Percentiles rank a stretch among this genome's conserved stretches.
Evolutionary conservation across 805 yeast genomes (phyloP).

Genomic region (Blastobotrys muscicola): DNA sequence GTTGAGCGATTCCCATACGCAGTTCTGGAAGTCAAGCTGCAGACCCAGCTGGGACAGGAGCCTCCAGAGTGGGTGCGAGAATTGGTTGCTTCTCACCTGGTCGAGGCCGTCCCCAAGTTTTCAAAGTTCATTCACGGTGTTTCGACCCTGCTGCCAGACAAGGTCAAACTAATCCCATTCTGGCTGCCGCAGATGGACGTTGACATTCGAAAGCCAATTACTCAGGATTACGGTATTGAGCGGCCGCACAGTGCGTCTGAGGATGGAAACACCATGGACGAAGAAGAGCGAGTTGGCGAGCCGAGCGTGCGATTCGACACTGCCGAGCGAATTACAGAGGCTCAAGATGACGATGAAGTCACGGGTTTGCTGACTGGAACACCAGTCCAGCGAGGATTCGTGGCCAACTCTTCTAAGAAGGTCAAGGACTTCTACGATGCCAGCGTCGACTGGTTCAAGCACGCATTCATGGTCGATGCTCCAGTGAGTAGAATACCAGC

Average conservation of each 20-base stretch:
- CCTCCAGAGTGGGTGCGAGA: constrained; percentile 98
- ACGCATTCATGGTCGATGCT: constrained; percentile 35
- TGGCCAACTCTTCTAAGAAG: constrained; percentile 9
- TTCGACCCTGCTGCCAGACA: constrained; percentile 81
- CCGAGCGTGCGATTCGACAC: constrained; percentile 2
- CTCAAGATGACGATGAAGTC: constrained; percentile 13
- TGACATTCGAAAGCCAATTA: constrained; percentile 84
- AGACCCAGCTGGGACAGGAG: constrained; percentile 97
- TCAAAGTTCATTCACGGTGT: constrained; percentile 96
- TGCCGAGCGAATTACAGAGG: not conserved
- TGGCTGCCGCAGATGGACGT: constrained; percentile 97
- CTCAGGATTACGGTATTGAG: constrained; percentile 54
- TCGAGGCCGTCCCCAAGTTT: constrained; percentile 96
- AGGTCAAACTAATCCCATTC: constrained; percentile 78
- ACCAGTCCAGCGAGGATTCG: not conserved
- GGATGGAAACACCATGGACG: constrained; percentile 19
- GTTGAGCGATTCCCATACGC: constrained; percentile 95
- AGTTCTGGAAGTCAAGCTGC: constrained; percentile 91
- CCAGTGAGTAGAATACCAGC: constrained; percentile 46
- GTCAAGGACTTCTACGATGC: not conserved
- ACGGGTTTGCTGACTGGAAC: constrained; percentile 14
- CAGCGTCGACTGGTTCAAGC: constrained; percentile 15
- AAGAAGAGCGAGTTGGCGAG: constrained; percentile 19
- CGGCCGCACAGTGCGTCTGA: constrained; percentile 30
- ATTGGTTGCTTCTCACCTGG: constrained; percentile 81